Base-by-base conservation (phyloP, 495 filamentous ascomycete species). In the Trypethelium eluteriae region DNA sequence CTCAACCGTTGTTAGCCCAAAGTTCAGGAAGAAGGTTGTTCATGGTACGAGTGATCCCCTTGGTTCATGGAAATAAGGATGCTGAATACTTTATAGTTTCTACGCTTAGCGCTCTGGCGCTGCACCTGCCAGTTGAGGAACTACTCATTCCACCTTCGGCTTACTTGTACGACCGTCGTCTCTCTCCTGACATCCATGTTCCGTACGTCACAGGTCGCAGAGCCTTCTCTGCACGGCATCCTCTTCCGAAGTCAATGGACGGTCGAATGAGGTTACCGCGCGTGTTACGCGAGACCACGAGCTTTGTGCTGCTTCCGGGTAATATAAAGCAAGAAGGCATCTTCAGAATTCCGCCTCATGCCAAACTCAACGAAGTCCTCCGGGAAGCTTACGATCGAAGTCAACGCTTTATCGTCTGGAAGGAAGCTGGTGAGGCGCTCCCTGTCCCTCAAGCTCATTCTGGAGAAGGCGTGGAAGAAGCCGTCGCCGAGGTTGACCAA, bases 11-110 rank as follows among this genome's bases (percentile, higher is more conserved):
- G 82, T 84, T 38, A 81, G 79, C 39, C 80, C 80, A n/a, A 85
- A 85, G 67, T 84, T 84, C 68, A 75, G 80, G 69, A 79, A 80
- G 74, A 85, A 85, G 74, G 78, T 85, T 35, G 73, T 83, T 9
- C 81, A 83, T 66, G 74, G 81, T 82, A 73, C 66, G 79, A 18
- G 36, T 36, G 3, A 7, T 9, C 11, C 18, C 7, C 9, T 36
- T 6, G 5, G 34, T 14, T 11, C 7, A 36, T 59, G 53, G 32
- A 36, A 59, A 36, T 35, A 10, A 7, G 34, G 53, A 36, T 10
- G 34, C 53, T 59, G 1, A 59, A 36, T 32, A 14, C 2, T 36
- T 36, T 6, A 18, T 56, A 82, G 82, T 82, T 53, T 82, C 77
- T 41, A 81, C 77, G 9, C 68, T 85, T 41, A 79, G 69, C 38